These are phyloP conservation scores for Myriosclerotinia scirpicola DNA, from an alignment of 2,329 filamentous ascomycete genomes.

Conservation along the genomic window DNA sequence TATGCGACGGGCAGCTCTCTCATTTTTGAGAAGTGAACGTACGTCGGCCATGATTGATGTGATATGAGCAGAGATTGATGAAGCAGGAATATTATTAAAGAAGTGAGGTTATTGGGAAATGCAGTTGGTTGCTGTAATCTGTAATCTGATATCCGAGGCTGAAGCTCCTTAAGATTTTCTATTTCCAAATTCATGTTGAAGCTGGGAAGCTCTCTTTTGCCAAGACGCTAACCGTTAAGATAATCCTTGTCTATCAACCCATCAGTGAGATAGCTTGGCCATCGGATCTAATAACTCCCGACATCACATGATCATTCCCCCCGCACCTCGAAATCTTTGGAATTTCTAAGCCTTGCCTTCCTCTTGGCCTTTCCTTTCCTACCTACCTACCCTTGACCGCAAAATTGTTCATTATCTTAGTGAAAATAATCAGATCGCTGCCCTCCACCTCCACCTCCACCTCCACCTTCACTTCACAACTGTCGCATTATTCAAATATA, in stretches of 20 bases:
- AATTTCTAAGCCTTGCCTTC: slow-evolving; percentile 7
- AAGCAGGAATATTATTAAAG: not conserved
- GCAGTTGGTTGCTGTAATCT: not conserved
- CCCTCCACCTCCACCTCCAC: not conserved
- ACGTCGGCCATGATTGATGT: slow-evolving; percentile 67
- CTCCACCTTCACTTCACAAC: not conserved
- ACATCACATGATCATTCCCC: slow-evolving; percentile 7
- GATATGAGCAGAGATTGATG: not conserved
- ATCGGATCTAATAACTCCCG: not conserved
- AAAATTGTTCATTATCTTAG: slow-evolving; percentile 3
- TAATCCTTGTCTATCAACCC: not conserved
- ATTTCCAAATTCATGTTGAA: not conserved
- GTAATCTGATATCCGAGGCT: not conserved
- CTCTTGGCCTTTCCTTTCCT: not conserved
- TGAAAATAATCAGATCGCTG: slow-evolving; percentile 13
- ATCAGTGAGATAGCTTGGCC: fast-evolving
- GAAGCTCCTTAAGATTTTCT: slow-evolving; percentile 3
- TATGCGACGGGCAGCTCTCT: slow-evolving; percentile 72
- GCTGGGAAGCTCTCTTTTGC: not conserved
- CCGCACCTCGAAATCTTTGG: slow-evolving; percentile 8
- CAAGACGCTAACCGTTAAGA: not conserved
- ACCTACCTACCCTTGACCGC: not conserved
- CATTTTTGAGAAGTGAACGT: slow-evolving; percentile 74
- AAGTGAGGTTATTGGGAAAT: not conserved
- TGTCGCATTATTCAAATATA: slow-evolving; percentile 5